These are phyloP conservation scores for Backusella macrospora DNA, from an alignment of 192 early-diverging fungal species.

Conservation along the genomic window DNA sequence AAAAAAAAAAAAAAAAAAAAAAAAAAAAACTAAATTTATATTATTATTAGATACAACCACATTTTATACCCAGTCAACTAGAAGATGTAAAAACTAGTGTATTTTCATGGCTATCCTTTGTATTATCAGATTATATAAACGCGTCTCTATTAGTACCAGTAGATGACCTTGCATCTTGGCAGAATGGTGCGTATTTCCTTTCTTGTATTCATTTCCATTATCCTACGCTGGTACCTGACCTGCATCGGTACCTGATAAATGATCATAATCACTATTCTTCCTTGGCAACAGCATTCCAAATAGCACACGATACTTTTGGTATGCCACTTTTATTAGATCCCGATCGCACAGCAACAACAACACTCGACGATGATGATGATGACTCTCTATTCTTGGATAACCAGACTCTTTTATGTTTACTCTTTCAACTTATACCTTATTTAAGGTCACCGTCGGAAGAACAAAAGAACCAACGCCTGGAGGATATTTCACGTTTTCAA, in stretches of 20 bases:
- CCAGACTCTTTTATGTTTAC: not conserved
- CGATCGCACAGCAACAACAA: not conserved
- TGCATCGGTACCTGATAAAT: not conserved
- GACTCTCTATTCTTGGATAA: not conserved
- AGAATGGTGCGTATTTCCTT: conserved; percentile 18
- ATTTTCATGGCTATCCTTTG: conserved; percentile 12
- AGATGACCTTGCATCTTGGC: conserved; percentile 8
- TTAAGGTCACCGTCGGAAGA: not conserved
- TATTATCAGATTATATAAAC: conserved; percentile 24
- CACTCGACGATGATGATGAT: not conserved
- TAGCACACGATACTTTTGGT: not conserved
- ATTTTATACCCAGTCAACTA: conserved; percentile 23
- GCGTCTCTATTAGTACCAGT: conserved; percentile 22
- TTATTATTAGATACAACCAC: conserved; percentile 2
- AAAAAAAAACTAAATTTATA: not conserved
- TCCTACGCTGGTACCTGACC: conserved; percentile 20
- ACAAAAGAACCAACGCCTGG: not conserved
- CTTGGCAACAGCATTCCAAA: conserved; percentile 10
- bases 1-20: no score
- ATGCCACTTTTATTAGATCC: conserved; percentile 25
- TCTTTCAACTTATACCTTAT: conserved; percentile 15
- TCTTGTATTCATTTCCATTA: conserved; percentile 27
- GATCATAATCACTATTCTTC: not conserved
- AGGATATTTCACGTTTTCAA: conserved; percentile 18
- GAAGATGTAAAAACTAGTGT: conserved; percentile 5